Conservation (phyloP, 129 eudicot species). For the Oenanthe sinensis region DNA sequence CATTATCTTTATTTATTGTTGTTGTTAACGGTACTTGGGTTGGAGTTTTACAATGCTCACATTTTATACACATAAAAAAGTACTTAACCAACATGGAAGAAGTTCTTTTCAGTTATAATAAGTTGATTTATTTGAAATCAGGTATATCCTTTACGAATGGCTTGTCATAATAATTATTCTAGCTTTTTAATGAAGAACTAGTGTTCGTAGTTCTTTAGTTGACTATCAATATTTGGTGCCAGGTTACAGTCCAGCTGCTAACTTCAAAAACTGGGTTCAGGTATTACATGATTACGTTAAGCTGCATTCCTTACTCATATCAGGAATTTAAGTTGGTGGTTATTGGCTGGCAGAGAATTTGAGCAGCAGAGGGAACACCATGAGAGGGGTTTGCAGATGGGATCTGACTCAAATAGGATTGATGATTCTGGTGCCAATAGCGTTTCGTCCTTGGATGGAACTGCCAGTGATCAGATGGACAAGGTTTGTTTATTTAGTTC, state of each 20-base stretch:
- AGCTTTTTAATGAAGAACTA: background rate
- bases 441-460: too few species aligned
- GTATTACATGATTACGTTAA: conserved; percentile 29
- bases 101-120: background rate
- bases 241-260: conserved; percentile 91
- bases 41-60: too few species aligned
- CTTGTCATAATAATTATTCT: background rate
- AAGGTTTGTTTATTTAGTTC: too few species aligned
- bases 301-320: conserved; percentile 2
- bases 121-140: background rate
- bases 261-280: conserved; percentile 98
- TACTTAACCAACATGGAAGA: background rate
- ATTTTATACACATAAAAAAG: too few species aligned
- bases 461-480: too few species aligned
- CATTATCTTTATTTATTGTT: too few species aligned
- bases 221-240: conserved; percentile 25
- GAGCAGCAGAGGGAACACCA: too few species aligned
- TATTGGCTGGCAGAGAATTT: conserved; percentile 23
- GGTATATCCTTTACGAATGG: background rate
- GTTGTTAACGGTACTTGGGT: too few species aligned
- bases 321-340: background rate
- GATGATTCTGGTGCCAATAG: too few species aligned
- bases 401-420: too few species aligned
- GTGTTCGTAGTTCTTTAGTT: conserved; percentile 3
- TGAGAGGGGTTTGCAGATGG: too few species aligned